phyloP scores from a whole-genome alignment of 345 rosid species.

The Raphanus sativus region DNA sequence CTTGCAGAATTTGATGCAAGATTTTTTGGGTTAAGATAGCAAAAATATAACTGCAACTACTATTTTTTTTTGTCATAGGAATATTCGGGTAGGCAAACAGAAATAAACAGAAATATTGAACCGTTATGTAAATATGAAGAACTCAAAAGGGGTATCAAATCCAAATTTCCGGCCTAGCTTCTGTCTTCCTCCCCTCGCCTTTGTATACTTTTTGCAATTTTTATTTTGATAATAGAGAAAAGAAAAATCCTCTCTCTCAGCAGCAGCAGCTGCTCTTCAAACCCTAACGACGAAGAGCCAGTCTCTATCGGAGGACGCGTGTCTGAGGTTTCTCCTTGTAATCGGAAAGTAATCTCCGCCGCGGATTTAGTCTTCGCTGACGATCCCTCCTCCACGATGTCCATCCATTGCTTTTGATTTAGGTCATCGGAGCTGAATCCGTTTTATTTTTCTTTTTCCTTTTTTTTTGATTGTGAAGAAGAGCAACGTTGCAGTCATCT shows the following conservation, averaged over 20 bases:
- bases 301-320: constrained; percentile 34
- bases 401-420: not conserved
- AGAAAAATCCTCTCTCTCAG: not conserved
- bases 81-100: not conserved
- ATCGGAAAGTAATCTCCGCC: not conserved
- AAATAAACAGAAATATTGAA: not conserved
- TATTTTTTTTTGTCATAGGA: not conserved
- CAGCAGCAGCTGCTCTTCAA: constrained; percentile 24
- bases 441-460: no score
- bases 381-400: not conserved
- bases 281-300: constrained; percentile 39
- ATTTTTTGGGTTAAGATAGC: not conserved
- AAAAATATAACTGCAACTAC: not conserved
- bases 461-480: not conserved
- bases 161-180: constrained; percentile 9
- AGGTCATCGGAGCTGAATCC: not conserved
- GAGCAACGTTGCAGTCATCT: not conserved
- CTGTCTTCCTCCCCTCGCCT: constrained; percentile 20
- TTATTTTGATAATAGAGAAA: not conserved
- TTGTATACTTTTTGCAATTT: not conserved
- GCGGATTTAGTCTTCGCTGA: not conserved
- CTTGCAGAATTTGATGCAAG: not conserved
- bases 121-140: not conserved
- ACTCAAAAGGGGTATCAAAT: constrained; percentile 6
- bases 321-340: not conserved